Conservation (phyloP, 371 early-diverging fungal species). For the Furculomyces boomerangus region DNA sequence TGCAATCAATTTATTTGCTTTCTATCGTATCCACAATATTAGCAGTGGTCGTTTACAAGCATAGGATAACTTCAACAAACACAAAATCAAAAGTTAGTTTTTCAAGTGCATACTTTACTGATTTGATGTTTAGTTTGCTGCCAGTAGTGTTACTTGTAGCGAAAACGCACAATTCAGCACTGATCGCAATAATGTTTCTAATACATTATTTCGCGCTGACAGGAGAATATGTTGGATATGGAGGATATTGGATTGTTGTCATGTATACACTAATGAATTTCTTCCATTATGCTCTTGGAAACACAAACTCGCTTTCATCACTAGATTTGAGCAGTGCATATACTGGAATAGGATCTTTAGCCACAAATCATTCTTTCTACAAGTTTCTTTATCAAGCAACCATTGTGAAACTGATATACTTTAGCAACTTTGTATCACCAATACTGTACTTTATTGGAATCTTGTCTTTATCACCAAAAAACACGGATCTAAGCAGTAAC, state of each 20-base stretch:
- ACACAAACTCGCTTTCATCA: conserved; percentile 59
- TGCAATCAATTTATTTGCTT: too few relatives aligned
- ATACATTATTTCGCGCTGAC: neutral
- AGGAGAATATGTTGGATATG: conserved; percentile 5
- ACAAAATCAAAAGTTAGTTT: too few relatives aligned
- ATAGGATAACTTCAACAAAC: too few relatives aligned
- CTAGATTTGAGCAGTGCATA: conserved; percentile 62
- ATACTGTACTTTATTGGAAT: conserved; percentile 43
- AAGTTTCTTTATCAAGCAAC: neutral
- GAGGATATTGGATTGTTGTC: conserved; percentile 14
- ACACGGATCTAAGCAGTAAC: neutral
- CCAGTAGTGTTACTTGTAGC: too few relatives aligned
- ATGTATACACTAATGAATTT: conserved; percentile 17
- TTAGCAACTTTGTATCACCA: neutral
- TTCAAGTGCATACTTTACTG: too few relatives aligned
- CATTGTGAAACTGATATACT: too few relatives aligned
- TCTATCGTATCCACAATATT: too few relatives aligned
- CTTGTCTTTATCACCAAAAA: conserved; percentile 30
- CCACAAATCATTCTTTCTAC: neutral
- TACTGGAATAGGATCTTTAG: conserved; percentile 33
- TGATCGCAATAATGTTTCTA: neutral
- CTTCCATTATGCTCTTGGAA: conserved; percentile 30
- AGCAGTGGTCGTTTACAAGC: too few relatives aligned
- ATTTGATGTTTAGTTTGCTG: too few relatives aligned
- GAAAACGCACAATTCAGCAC: too few relatives aligned